A percentile compares a stretch with the other conserved stretches of the same genome.
Evolutionary conservation across 1,284 basidiomycete genomes (phyloP).

Genomic region (Ustilago loliicola): DNA sequence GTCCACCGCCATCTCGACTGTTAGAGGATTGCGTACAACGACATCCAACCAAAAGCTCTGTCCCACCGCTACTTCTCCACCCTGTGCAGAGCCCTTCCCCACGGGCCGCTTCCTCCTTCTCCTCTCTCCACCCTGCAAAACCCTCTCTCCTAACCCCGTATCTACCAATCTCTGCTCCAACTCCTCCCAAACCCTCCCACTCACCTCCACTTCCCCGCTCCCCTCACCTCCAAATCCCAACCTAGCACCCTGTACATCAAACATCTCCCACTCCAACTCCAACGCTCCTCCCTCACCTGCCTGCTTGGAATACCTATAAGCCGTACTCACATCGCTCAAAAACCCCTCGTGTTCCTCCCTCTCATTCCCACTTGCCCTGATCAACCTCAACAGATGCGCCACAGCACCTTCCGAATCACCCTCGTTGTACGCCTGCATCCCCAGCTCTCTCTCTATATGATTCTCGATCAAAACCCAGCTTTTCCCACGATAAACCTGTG

Average conservation of each 20-base stretch:
- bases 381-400: slow-evolving; percentile 71
- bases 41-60: slow-evolving; percentile 71
- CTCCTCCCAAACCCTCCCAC: slow-evolving; percentile 32
- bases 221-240: slow-evolving; percentile 31
- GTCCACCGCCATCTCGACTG: slow-evolving; percentile 39
- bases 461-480: slow-evolving; percentile 72
- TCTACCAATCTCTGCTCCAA: slow-evolving; percentile 38
- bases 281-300: slow-evolving; percentile 11
- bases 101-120: slow-evolving; percentile 25
- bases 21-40: slow-evolving; percentile 72
- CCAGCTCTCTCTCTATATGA: slow-evolving; percentile 73
- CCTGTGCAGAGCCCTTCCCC: slow-evolving; percentile 22
- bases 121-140: slow-evolving; percentile 13
- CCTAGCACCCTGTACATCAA: slow-evolving; percentile 20
- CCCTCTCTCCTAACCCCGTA: slow-evolving; percentile 22
- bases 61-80: slow-evolving; percentile 47
- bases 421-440: slow-evolving; percentile 74
- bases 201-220: slow-evolving; percentile 20
- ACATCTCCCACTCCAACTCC: slow-evolving; percentile 14
- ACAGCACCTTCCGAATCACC: slow-evolving; percentile 73
- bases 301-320: slow-evolving; percentile 73
- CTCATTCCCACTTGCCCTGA: slow-evolving; percentile 37
- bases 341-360: slow-evolving; percentile 70
- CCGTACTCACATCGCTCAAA: slow-evolving; percentile 73
- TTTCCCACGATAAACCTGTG: slow-evolving; percentile 45